A percentile compares a stretch with the other conserved stretches of the same genome.
Evolutionary conservation across 176 grass and related monocot genomes (phyloP).

Genomic region (Triticum urartu): DNA sequence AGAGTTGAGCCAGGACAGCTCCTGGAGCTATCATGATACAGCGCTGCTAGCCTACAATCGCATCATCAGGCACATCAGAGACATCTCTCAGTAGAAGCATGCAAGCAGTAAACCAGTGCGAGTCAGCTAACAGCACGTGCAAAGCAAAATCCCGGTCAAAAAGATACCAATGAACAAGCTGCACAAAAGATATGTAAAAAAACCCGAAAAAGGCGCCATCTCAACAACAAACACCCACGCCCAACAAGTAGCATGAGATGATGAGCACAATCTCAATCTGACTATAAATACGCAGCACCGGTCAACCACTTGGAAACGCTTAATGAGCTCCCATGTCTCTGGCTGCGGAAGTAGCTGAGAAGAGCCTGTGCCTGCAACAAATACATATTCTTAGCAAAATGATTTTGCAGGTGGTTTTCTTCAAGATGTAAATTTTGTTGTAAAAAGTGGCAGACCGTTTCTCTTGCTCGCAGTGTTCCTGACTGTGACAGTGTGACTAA

Average conservation of each 20-base stretch:
- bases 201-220: background rate
- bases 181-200: conserved; percentile 17
- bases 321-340: conserved; percentile 69
- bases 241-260: background rate
- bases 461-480: conserved; percentile 79
- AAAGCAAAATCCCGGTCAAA: conserved; percentile 35
- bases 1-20: no score
- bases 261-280: conserved; percentile 31
- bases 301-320: background rate
- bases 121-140: conserved; percentile 30
- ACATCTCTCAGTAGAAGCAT: background rate
- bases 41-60: no score
- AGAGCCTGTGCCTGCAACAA: conserved; percentile 70
- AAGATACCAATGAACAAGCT: conserved; percentile 37
- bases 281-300: conserved; percentile 11
- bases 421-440: background rate
- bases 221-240: conserved; percentile 18
- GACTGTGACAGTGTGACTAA: conserved; percentile 75
- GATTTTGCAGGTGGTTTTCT: background rate
- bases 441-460: conserved; percentile 49
- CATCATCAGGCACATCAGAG: background rate
- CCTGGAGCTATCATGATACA: background rate
- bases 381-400: background rate
- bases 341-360: conserved; percentile 77
- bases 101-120: conserved; percentile 13